phyloP scores from a whole-genome alignment of 129 eudicot species.

The Ambrosia trifida region DNA sequence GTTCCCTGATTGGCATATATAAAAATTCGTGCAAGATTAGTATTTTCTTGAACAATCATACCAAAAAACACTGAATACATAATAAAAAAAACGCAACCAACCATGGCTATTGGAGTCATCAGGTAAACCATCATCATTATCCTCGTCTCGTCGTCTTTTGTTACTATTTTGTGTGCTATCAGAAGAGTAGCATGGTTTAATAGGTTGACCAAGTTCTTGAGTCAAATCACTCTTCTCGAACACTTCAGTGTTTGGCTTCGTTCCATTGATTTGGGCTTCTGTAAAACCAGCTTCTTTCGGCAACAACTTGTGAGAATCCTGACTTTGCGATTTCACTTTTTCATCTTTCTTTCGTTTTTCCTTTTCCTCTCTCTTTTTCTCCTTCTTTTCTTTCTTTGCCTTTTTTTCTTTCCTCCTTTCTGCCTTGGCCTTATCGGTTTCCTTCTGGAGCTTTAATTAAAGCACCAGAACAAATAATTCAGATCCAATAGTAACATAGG shows the following conservation, averaged over 20 bases:
- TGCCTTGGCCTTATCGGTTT: constrained; percentile 30
- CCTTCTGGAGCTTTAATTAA: constrained; percentile 62
- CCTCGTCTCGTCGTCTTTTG: constrained; percentile 46
- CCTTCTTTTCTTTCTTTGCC: constrained; percentile 35
- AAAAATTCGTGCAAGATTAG: neutral
- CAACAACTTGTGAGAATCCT: constrained; percentile 16
- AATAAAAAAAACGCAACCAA: constrained; percentile 28
- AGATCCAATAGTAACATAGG: constrained; percentile 34
- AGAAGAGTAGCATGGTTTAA: constrained; percentile 47
- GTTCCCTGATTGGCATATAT: constrained; percentile 40
- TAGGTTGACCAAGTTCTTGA: constrained; percentile 49
- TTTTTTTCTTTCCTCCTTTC: constrained; percentile 38
- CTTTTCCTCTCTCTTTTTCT: constrained; percentile 27
- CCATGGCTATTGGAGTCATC: constrained; percentile 41
- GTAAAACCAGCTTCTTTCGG: constrained; percentile 12
- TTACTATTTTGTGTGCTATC: constrained; percentile 60
- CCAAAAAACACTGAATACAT: neutral
- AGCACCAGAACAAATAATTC: constrained; percentile 49
- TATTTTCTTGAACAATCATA: neutral
- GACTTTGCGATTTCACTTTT: constrained; percentile 12
- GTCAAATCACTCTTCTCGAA: constrained; percentile 48
- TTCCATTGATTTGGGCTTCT: constrained; percentile 22
- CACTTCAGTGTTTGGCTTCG: neutral
- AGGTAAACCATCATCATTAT: constrained; percentile 13
- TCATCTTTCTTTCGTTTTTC: constrained; percentile 25